A percentile compares a stretch with the other conserved stretches of the same genome.
These are phyloP conservation scores for Ascochyta pisi DNA, from an alignment of 2,329 filamentous ascomycete genomes.

Conservation along the genomic window DNA sequence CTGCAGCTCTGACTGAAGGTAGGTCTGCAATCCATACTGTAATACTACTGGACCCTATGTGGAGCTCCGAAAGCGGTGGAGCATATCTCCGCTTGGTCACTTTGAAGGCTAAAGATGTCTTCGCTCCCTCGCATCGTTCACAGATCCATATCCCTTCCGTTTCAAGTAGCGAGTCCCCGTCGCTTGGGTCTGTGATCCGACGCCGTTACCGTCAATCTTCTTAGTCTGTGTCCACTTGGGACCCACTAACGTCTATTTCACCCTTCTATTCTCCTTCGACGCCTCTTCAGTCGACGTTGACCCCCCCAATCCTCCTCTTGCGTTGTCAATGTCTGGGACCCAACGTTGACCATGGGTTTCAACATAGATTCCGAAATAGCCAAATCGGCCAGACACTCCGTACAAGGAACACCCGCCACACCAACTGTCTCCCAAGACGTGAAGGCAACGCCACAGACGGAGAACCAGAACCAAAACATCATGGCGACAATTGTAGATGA, in stretches of 20 bases:
- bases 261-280: constrained; percentile 31
- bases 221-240: constrained; percentile 33
- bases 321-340: constrained; percentile 29
- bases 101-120: constrained; percentile 34
- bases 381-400: constrained; percentile 23
- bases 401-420: constrained; percentile 20
- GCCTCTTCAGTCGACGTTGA: constrained; percentile 12
- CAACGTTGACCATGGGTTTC: constrained; percentile 40
- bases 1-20: constrained; percentile 37
- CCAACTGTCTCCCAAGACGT: constrained; percentile 29
- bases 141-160: constrained; percentile 35
- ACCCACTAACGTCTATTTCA: constrained; percentile 40
- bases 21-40: constrained; percentile 37
- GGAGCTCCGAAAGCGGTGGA: constrained; percentile 29
- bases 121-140: constrained; percentile 28
- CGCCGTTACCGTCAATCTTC: constrained; percentile 37
- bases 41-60: constrained; percentile 29
- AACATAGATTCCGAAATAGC: constrained; percentile 25
- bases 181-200: constrained; percentile 33
- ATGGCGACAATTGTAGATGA: constrained; percentile 64
- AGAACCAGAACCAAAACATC: constrained; percentile 21
- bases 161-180: constrained; percentile 34
- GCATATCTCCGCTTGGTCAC: constrained; percentile 35
- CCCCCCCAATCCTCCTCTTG: constrained; percentile 6
- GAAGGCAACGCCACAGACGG: constrained; percentile 32